Percentiles rank a stretch among this genome's conserved stretches.
phyloP scores from a whole-genome alignment of 2,329 filamentous ascomycete species.

The Sarocladiaceae sp. region DNA sequence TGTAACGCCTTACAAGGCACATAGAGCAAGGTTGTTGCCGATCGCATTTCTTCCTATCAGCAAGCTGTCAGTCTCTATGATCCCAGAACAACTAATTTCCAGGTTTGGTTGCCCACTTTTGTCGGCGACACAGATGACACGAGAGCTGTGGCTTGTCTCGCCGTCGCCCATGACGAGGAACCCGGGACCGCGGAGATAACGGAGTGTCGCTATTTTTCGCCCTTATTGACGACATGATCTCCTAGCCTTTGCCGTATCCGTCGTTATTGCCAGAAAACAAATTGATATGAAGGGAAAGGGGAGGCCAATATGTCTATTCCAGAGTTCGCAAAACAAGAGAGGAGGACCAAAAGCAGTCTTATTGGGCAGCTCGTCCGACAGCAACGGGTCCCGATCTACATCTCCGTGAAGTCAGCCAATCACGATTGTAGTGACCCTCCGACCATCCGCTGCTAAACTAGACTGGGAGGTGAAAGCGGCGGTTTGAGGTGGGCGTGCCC shows the following conservation, averaged over 20 bases:
- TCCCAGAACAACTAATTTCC: background rate
- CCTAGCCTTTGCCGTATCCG: background rate
- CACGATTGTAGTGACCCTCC: background rate
- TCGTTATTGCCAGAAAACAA: no score
- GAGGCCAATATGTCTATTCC: no score
- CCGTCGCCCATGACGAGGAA: background rate
- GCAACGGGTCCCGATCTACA: background rate
- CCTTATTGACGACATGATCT: background rate
- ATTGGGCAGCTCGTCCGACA: background rate
- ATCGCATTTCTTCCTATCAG: background rate
- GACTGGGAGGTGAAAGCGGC: background rate
- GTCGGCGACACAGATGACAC: constrained; percentile 6
- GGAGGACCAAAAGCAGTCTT: background rate
- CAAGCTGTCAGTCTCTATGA: background rate
- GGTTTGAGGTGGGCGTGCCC: background rate
- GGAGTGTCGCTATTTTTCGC: background rate
- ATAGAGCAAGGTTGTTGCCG: background rate
- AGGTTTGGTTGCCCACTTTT: background rate
- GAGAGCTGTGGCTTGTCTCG: constrained; percentile 9
- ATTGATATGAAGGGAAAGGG: no score
- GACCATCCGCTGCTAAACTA: background rate
- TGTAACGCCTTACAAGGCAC: background rate
- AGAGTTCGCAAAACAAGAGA: no score
- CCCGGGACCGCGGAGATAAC: background rate
- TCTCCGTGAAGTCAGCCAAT: background rate